Evolutionary conservation across 2,329 filamentous ascomycete species (phyloP).

Genomic region (Amesomyces nigricolor): DNA sequence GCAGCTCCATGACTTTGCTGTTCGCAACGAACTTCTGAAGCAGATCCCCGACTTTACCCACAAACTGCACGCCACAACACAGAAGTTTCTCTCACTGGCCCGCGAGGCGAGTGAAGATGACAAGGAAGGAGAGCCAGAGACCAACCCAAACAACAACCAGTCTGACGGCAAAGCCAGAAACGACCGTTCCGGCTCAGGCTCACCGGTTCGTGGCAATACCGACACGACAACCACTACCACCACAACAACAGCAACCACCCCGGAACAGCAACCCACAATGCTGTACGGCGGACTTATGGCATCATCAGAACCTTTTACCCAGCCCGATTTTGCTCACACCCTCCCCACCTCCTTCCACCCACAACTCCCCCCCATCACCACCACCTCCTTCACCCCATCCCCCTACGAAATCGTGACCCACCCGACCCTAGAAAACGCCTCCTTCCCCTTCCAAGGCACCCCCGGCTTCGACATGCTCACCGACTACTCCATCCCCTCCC

Average conservation of each 20-base stretch:
- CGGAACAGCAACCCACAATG: not conserved
- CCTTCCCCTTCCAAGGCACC: slow-evolving; percentile 41
- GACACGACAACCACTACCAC: not conserved
- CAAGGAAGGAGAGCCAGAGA: slow-evolving; percentile 26
- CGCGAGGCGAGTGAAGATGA: slow-evolving; percentile 42
- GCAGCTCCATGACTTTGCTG: slow-evolving; percentile 57
- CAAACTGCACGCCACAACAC: slow-evolving; percentile 51
- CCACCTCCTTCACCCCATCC: slow-evolving; percentile 28
- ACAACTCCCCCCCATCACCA: slow-evolving; percentile 1
- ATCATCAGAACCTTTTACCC: slow-evolving; percentile 22
- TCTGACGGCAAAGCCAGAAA: not conserved
- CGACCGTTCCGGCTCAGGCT: not conserved
- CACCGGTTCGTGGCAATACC: not conserved
- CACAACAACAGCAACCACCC: not conserved
- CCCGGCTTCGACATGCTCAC: slow-evolving; percentile 18
- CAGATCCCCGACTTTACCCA: slow-evolving; percentile 51
- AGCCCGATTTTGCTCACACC: slow-evolving; percentile 3
- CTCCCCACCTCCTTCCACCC: slow-evolving; percentile 11
- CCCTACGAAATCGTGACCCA: slow-evolving; percentile 35
- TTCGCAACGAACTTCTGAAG: slow-evolving; percentile 53
- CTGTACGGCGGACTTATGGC: slow-evolving; percentile 29
- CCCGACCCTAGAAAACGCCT: slow-evolving; percentile 48
- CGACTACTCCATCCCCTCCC: slow-evolving; percentile 27
- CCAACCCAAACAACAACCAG: slow-evolving; percentile 7
- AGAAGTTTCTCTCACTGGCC: slow-evolving; percentile 52